Evolutionary conservation across 176 grass and related monocot species (phyloP), one percentile per base, ranked within the genome.

Genomic region (Areca catechu): DNA sequence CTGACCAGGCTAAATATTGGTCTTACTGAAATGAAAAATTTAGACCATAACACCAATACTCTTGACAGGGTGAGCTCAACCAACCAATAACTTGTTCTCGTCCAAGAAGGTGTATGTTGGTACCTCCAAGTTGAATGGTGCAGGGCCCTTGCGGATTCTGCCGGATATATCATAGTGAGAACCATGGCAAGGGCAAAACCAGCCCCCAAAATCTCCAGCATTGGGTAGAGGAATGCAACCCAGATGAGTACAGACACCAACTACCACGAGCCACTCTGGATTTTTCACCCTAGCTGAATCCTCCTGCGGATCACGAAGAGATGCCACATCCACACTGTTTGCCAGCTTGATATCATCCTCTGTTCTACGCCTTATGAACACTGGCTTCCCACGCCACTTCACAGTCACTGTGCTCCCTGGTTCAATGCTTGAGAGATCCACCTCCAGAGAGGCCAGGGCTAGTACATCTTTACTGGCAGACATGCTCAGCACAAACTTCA

Each of bases 401-500:
- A 95, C 89, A 4, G 89, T 95, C 20, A 88, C 89, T 4, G 89
- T 95, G 60, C 77, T 76, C 20, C 89, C 89, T 6, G 89, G 80
- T 51, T 95, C 89, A 59, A 94, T 95, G 64, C 80, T 88, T 48
- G 84, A 84, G 24, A 95, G 74, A 59, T 95, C 89, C 15, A 95
- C 89, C 56, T 95, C 89, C 58, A 95, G 25, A 16, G 84, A 88
- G 48, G 89, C 89, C 3, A 95, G 57, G 1, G 89, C 89, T 9
- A 95, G 84, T n/a, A 95, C 89, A 20, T 95, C 89, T 74, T 95
- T 95, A 57, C 71, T 88, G 7, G 89, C 89, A n/a, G 89, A 95
- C 89, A 95, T 95, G 62, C 89, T 95, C 22, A 95, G 55, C 53
- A 95, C 84, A 1, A 95, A 95, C 61, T 95, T 95, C 25, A 95